Base-by-base conservation (phyloP, 2,329 filamentous ascomycete genomes). In the Colletotrichum sp. region DNA sequence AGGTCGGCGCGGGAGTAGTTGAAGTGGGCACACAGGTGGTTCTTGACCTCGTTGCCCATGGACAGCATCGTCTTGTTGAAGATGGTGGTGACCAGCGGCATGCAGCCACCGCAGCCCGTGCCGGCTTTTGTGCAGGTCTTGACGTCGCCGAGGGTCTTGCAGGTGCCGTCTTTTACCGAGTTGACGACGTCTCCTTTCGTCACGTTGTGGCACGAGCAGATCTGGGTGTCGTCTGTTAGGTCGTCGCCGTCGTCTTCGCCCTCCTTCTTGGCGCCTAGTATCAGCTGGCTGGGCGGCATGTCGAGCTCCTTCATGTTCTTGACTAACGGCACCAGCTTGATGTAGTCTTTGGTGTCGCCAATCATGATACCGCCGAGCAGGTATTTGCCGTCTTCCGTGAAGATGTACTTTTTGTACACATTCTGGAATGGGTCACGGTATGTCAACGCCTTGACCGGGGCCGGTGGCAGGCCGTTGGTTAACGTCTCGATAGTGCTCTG, bases 361-460 rank as follows among this genome's bases (percentile, higher is more conserved):
- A 98, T 97, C 95, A 98, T 98, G 95, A 98, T 98, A 5, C 96
- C 96, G n/a, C 96, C 96, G 0, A 98, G 90, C 2, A 98, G 87
- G 80, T 96, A 96, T 82, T 97, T 97, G 30, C 96, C 96, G 81
- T 98, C 96, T 81, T 93, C 87, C 0, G 96, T 97, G 81, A 98
- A 98, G 13, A 98, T 86, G 83, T 97, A 98, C 82, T 98, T 98
- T 84, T 98, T 98, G 87, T 98, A 98, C 2, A 98, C 92, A 63
- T 95, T 93, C 71, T 92, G 90, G 81, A 98, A 98, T 0, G 96
- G 96, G 80, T 98, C 96, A 77, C 94, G 95, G 86, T 98, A 98
- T 0, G 94, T 96, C 56, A 98, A 86, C 0, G 95, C 93, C 84
- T 97, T 97, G 79, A 97, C 95, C 0, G 90, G 89, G 5, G 90